Conservation (phyloP, 192 early-diverging fungal genomes). For the Lunasporangiospora selenospora region DNA sequence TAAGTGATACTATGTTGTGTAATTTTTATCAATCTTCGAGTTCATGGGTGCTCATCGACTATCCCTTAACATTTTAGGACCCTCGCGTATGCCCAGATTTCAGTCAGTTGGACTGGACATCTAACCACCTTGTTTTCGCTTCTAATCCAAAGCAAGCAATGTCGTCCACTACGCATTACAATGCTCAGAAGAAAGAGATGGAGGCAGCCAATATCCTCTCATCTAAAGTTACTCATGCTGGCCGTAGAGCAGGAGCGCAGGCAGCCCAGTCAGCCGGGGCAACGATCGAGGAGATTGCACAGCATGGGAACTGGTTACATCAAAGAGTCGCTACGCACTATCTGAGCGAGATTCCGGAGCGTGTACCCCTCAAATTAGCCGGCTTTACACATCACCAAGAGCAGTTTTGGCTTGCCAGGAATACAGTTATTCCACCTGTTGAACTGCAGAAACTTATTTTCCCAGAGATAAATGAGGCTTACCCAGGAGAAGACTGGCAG, state of each 20-base stretch:
- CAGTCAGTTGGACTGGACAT: not conserved
- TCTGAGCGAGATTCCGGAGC: not conserved
- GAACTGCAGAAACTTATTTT: constrained; percentile 21
- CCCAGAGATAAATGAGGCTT: constrained; percentile 1
- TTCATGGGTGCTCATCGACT: not conserved
- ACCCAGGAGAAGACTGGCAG: constrained; percentile 5
- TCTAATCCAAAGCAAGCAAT: not conserved
- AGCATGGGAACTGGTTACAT: constrained; percentile 17
- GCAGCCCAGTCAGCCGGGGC: constrained; percentile 2
- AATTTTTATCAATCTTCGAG: not conserved
- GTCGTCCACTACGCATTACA: constrained; percentile 13
- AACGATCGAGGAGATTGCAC: constrained; percentile 14
- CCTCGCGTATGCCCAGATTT: constrained; percentile 1
- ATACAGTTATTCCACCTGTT: constrained; percentile 14
- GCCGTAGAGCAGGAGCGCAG: constrained; percentile 23
- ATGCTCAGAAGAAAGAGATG: constrained; percentile 17
- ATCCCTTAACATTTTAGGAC: not conserved
- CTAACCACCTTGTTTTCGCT: constrained; percentile 7
- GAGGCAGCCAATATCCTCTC: constrained; percentile 7
- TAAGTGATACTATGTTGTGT: not conserved
- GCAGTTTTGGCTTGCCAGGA: constrained; percentile 12
- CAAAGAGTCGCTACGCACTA: constrained; percentile 1
- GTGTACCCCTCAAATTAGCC: constrained; percentile 11
- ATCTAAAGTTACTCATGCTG: constrained; percentile 13
- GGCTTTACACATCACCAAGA: constrained; percentile 11